Base-by-base conservation (phyloP, 352 stramenopile genomes). In the Phytophthora macrochlamydospora region DNA sequence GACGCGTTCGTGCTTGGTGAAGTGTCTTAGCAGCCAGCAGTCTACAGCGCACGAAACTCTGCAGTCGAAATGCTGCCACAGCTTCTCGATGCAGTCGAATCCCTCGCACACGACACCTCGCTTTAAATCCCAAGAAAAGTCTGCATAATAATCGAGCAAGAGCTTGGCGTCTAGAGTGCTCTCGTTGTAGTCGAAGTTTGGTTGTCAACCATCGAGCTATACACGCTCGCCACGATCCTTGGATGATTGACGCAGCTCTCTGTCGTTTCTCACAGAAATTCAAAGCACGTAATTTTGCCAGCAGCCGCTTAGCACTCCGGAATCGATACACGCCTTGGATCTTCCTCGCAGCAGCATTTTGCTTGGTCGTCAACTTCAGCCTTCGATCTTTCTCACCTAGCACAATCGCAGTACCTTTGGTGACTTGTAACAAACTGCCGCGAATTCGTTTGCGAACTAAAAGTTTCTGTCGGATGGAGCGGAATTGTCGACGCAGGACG, bases 391-490 rank as follows among this genome's bases (percentile, higher is more conserved):
- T 87, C 51, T 92, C 79, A 18, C 79, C 80, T 0, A 83, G 58
- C 8, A 92, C 81, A 35, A 92, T 81, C 3, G 79, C 80, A 0
- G 84, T 91, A 14, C 81, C 84, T 31, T 78, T 81, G 3, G 80
- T 87, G 32, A 92, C 81, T 32, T 84, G 78, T 37, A 87, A 61
- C 42, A 92, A 69, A 49, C 67, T 90, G 4, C 65, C 59, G 28
- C 80, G 81, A 12, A 92, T 88, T 12, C 81, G 75, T 62, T 91
- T 92, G 31, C 84, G 84, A 11, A 92, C 65, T 13, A 81, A 49
- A 29, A 92, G 70, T 52, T 80, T 87, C 28, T 83, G 63, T 38
- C 77, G 64, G 51, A 92, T 76, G 2, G 56, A 52, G 2, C 59
- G 62, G 58, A 92, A 90, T 12, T 73, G 70, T 24, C 71, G 73